Base-by-base conservation (phyloP, 768 basidiomycete species). In the Rubroboletus satanas region DNA sequence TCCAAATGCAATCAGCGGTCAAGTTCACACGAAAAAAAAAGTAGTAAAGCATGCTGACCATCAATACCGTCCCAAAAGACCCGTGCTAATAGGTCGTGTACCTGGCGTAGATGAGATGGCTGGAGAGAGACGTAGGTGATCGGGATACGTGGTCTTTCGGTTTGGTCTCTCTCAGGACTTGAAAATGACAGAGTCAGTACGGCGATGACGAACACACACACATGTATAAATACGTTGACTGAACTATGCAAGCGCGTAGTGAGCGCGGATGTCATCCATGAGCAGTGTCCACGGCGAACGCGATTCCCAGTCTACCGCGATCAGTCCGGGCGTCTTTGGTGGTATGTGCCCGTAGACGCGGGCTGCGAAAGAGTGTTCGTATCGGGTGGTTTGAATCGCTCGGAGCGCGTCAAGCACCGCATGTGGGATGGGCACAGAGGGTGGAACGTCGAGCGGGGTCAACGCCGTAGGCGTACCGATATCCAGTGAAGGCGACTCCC, bases 31-130 rank as follows among this genome's bases (percentile, higher is more conserved):
- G 6, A 31, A 11, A 46, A 28, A 26, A 23, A 31, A 35, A 6
- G 2, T 14, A 31, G 9, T 0, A 26, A 44, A 9, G 28, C 11
- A 33, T 41, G 56, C 77, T 48, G 53, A 89, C 90, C 83, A 66
- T 89, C 79, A 39, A 93, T 85, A 14, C 87, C 89, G 10, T 79
- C 72, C 90, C 90, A 92, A 66, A 93, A 93, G 0, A 76, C 79
- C 11, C 83, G 76, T 45, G 76, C 71, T 39, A 93, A 72, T 4
- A 92, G 70, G 45, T 87, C 87, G 55, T 92, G 87, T 15, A 91
- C 79, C 66, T 91, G 89, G 44, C 70, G 70, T 7, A 92, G 67
- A 66, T 92, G 88, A 38, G 64, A 75, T 14, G 71, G 57, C 49
- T 81, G 81, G 12, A 93, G 77, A 31, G 79, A 77, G 17, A 77